phyloP scores from a whole-genome alignment of 148 eudicot species.

The Spergularia bocconei region DNA sequence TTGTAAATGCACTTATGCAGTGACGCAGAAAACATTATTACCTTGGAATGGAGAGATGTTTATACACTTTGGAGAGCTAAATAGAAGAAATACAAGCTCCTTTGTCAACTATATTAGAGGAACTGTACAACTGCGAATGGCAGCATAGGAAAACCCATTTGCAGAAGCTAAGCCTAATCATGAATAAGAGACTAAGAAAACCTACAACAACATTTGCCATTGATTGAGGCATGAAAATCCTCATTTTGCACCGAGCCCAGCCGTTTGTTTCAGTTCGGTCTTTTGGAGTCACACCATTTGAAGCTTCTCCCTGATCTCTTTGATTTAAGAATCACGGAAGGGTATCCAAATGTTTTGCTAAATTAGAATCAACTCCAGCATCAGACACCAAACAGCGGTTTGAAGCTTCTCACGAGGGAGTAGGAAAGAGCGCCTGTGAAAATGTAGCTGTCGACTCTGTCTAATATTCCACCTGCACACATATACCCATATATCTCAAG shows the following conservation, averaged over 20 bases:
- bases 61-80: too few species aligned
- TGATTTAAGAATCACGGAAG: too few species aligned
- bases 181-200: not conserved
- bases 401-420: slow-evolving; percentile 63
- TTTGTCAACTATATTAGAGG: not conserved
- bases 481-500: not conserved
- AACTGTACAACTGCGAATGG: slow-evolving; percentile 2
- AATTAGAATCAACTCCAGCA: slow-evolving; percentile 1
- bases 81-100: not conserved
- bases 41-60: too few species aligned
- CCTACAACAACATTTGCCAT: not conserved
- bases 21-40: too few species aligned
- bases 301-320: not conserved
- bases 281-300: not conserved
- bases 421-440: slow-evolving; percentile 93
- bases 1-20: too few species aligned
- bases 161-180: not conserved
- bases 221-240: not conserved
- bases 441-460: slow-evolving; percentile 89
- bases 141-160: slow-evolving; percentile 12
- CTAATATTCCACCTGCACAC: slow-evolving; percentile 86
- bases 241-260: not conserved
- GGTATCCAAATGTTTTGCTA: not conserved
- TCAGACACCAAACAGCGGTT: slow-evolving; percentile 80
- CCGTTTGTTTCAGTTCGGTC: not conserved